These are phyloP conservation scores for Termitomyces sp. DNA, from an alignment of 768 basidiomycete species.

Conservation along the genomic window DNA sequence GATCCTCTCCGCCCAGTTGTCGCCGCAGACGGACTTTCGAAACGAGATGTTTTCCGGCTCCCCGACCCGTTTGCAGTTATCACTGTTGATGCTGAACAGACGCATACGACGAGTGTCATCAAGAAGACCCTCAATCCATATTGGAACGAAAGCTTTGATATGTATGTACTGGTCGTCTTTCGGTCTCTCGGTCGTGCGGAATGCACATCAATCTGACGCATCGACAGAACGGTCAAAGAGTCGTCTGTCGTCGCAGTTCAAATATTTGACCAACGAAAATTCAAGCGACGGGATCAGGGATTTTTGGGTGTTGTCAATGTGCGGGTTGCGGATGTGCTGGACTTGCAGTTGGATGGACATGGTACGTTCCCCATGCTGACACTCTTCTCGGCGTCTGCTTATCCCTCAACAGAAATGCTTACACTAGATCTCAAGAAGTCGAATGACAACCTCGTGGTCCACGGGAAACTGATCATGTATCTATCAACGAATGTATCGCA, in stretches of 20 bases:
- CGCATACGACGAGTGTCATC: slow-evolving; percentile 93
- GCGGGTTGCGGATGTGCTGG: slow-evolving; percentile 83
- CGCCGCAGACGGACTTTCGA: slow-evolving; percentile 89
- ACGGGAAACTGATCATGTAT: slow-evolving; percentile 96
- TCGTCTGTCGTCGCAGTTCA: slow-evolving; percentile 97
- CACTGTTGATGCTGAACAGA: slow-evolving; percentile 97
- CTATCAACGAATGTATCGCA: slow-evolving; percentile 86
- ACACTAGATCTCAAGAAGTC: slow-evolving; percentile 97
- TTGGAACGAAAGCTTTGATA: slow-evolving; percentile 98
- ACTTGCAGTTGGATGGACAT: slow-evolving; percentile 89
- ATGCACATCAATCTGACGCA: slow-evolving; percentile 1
- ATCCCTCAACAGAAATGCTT: slow-evolving; percentile 72
- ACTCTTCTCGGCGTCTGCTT: neutral
- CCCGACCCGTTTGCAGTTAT: slow-evolving; percentile 99
- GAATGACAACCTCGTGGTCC: slow-evolving; percentile 97
- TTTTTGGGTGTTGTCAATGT: slow-evolving; percentile 98
- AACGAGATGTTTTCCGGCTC: slow-evolving; percentile 93
- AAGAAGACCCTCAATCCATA: slow-evolving; percentile 94
- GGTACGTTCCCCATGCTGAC: slow-evolving; percentile 47
- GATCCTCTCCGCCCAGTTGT: slow-evolving; percentile 54
- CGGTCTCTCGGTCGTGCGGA: neutral
- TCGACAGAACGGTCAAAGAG: slow-evolving; percentile 83
- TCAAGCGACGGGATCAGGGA: slow-evolving; percentile 96
- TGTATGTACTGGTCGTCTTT: slow-evolving; percentile 46
- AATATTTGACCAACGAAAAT: slow-evolving; percentile 99